phyloP scores from a whole-genome alignment of 768 basidiomycete genomes.

The Kwoniella pini region DNA sequence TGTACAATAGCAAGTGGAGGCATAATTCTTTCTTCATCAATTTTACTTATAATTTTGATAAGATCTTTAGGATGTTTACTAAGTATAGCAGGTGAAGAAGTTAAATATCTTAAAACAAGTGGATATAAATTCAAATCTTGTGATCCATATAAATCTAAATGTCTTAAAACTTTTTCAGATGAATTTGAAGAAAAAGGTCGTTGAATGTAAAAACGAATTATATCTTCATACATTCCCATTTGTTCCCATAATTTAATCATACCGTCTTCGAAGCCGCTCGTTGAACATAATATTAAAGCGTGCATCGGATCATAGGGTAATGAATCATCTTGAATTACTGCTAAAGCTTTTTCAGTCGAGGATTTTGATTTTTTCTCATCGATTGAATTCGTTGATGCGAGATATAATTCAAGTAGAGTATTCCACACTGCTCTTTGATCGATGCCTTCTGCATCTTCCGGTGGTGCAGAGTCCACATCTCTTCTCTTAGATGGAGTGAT shows the following conservation, averaged over 20 bases:
- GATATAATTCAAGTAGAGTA: conserved; percentile 88
- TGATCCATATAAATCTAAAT: conserved; percentile 71
- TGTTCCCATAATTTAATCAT: conserved; percentile 89
- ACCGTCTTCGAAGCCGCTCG: conserved; percentile 74
- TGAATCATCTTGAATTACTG: conserved; percentile 62
- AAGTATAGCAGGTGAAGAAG: conserved; percentile 73
- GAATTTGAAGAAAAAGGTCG: conserved; percentile 58
- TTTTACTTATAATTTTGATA: conserved; percentile 67
- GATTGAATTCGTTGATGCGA: conserved; percentile 61
- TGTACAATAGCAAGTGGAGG: conserved; percentile 88
- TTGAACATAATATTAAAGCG: conserved; percentile 92
- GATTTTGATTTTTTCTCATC: conserved; percentile 17
- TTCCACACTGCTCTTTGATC: conserved; percentile 93
- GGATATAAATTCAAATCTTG: conserved; percentile 76
- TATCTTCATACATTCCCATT: conserved; percentile 93
- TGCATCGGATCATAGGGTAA: conserved; percentile 83
- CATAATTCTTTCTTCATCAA: conserved; percentile 79
- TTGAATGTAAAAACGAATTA: conserved; percentile 87
- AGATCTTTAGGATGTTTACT: conserved; percentile 71
- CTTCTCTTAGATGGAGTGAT: conserved; percentile 2
- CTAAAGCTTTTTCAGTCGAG: conserved; percentile 69
- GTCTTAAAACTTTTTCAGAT: conserved; percentile 66
- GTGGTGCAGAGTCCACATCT: conserved; percentile 15
- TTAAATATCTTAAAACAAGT: conserved; percentile 84
- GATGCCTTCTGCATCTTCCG: conserved; percentile 23